Conservation (phyloP, 148 eudicot species). For the Linanthus parryae region DNA sequence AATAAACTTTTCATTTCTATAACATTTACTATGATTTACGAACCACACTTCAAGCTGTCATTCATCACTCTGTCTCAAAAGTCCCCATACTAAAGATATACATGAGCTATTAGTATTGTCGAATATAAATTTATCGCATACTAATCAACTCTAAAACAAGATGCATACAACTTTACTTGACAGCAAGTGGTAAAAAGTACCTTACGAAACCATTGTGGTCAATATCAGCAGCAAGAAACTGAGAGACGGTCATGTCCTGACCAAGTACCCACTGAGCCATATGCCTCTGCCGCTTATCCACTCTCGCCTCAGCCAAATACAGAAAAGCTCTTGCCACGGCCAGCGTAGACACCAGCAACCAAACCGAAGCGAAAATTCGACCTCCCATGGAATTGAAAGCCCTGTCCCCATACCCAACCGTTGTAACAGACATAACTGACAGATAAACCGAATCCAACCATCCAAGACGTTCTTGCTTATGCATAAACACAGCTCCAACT, state of each 20-base stretch:
- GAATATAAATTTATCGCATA: too few relatives aligned
- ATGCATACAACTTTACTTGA: too few relatives aligned
- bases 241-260: constrained; percentile 41
- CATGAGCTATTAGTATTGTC: too few relatives aligned
- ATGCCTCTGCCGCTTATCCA: constrained; percentile 52
- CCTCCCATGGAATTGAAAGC: constrained; percentile 46
- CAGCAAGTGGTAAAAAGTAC: too few relatives aligned
- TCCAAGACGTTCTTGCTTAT: too few relatives aligned
- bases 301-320: constrained; percentile 56
- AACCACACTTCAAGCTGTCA: too few relatives aligned
- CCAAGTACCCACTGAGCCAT: constrained; percentile 51
- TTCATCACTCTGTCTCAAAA: too few relatives aligned
- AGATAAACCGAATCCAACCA: constrained; percentile 50
- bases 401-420: constrained; percentile 64
- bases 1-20: too few relatives aligned
- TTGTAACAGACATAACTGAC: constrained; percentile 59
- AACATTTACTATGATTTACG: too few relatives aligned
- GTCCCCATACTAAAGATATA: too few relatives aligned
- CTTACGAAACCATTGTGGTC: constrained; percentile 47
- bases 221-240: constrained; percentile 54
- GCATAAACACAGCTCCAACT: constrained; percentile 32
- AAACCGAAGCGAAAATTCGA: constrained; percentile 49
- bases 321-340: constrained; percentile 62
- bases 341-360: constrained; percentile 57
- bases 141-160: too few relatives aligned